A percentile compares a stretch with the other conserved stretches of the same genome.
Conservation (phyloP, 208 protist species). For the Leishmania martiniquensis region DNA sequence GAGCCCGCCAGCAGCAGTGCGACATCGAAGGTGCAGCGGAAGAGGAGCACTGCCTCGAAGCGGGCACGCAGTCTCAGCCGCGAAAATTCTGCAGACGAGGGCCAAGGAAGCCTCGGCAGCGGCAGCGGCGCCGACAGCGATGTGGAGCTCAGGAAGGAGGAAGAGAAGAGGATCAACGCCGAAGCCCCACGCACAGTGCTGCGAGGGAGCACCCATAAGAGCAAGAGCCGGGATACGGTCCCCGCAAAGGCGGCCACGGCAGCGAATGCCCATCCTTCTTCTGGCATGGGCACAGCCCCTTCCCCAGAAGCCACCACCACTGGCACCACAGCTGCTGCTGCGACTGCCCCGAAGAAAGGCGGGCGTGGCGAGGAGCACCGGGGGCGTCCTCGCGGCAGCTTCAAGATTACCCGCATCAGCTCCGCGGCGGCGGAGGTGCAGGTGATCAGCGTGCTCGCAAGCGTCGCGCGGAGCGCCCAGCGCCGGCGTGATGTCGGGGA, state of each 20-base stretch:
- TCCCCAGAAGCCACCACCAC: not conserved
- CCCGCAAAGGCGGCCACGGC: not conserved
- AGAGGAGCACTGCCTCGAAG: constrained; percentile 7
- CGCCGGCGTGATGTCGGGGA: constrained; percentile 1
- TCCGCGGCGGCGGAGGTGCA: not conserved
- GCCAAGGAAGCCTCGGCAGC: constrained; percentile 3
- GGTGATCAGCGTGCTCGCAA: not conserved
- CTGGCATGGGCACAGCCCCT: not conserved
- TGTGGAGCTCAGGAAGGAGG: not conserved
- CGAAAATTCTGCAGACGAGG: not conserved
- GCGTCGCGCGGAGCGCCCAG: constrained; percentile 6
- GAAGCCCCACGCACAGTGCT: not conserved
- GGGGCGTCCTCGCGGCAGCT: constrained; percentile 23
- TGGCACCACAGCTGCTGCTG: not conserved
- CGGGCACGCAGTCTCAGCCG: constrained; percentile 9
- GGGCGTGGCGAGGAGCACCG: constrained; percentile 25
- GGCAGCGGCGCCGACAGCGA: constrained; percentile 1
- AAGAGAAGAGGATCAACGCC: not conserved
- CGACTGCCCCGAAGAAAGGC: constrained; percentile 7
- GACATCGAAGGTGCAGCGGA: not conserved
- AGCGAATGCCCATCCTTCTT: not conserved
- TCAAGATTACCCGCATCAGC: constrained; percentile 19
- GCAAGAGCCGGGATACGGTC: not conserved
- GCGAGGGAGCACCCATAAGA: not conserved
- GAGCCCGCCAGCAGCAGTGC: not conserved